Percentiles rank a stretch among this genome's conserved stretches.
These are phyloP conservation scores for Iodosphaeria phyllophila DNA, from an alignment of 2,329 filamentous ascomycete genomes.

Conservation along the genomic window DNA sequence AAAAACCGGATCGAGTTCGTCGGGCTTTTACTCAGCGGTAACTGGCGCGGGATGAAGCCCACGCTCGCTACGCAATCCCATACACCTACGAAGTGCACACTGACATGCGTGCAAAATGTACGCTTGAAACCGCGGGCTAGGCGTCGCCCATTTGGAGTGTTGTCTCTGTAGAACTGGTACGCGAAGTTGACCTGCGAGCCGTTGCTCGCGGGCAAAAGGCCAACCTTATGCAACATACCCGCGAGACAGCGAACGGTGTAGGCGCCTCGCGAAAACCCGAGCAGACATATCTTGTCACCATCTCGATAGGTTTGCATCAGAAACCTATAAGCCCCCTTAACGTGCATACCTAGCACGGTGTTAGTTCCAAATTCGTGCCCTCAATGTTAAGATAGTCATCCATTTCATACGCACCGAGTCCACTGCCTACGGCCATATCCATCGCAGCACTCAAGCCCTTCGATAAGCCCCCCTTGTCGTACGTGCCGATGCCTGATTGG, in stretches of 20 bases:
- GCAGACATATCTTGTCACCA: conserved; percentile 26
- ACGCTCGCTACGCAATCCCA: conserved; percentile 22
- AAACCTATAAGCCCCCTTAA: conserved; percentile 22
- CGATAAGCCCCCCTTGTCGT: conserved; percentile 17
- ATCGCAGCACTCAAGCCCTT: conserved; percentile 18
- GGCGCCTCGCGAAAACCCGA: conserved; percentile 28
- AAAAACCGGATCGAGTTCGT: conserved; percentile 17
- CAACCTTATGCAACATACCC: conserved; percentile 23
- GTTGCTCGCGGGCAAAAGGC: conserved; percentile 11
- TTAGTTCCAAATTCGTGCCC: too few relatives aligned
- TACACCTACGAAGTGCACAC: conserved; percentile 22
- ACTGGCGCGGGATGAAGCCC: conserved; percentile 18
- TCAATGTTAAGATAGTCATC: too few relatives aligned
- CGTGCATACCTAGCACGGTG: conserved; percentile 14
- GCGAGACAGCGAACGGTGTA: conserved; percentile 30
- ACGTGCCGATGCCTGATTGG: conserved; percentile 25
- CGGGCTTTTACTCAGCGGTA: conserved; percentile 18
- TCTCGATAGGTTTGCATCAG: conserved; percentile 27
- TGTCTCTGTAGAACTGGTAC: conserved; percentile 23
- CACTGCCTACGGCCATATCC: conserved; percentile 23
- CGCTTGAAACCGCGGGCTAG: conserved; percentile 22
- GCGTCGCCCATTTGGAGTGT: conserved; percentile 17
- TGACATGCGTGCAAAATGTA: conserved; percentile 22
- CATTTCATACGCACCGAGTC: conserved; percentile 9
- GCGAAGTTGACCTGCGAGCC: conserved; percentile 19